Evolutionary conservation across 306 rosid genomes (phyloP), one percentile per base, ranked within the genome.

Genomic region (Glycine latifolia): DNA sequence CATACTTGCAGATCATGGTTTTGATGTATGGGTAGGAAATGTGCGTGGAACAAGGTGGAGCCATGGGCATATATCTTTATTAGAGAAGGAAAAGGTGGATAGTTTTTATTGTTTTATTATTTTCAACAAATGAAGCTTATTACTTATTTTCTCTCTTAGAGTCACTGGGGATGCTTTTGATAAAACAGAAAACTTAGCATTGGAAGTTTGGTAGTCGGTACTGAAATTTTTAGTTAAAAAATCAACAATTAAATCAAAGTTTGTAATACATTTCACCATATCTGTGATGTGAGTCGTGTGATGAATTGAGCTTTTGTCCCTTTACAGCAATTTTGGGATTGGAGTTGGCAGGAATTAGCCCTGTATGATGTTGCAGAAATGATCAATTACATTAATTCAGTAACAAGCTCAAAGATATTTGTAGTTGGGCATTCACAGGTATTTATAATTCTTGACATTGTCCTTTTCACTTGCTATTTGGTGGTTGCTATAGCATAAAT

Each of bases 381-480:
- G 94, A 83, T 95, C 78, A 58, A 81, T 85, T 87, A 87, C 85
- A 80, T 95, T 68, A 78, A 86, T 81, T 81, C 84, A 11, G 78
- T 76, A 61, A 88, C 92, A 46, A 85, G 85, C 79, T 71, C 89
- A 73, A 95, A 91, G 89, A 81, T 91, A 46, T 93, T 80, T 81
- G 82, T 91, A 46, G 97, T 93, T 70, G 99, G 99, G 60, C 99
- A 95, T 87, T 95, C 98, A 48, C 98, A 90, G 99, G 98, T 95
- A 68, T 67, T 26, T 61, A 60, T 79, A 52, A 71, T 82, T 75
- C 66, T 69, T 71, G 80, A 52, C 79, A 47, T 67, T 67, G 37
- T 59, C 71, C 65, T 60, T 73, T 70, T 49, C 41, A 4, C 76
- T 37, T 67, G 53, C 63, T 67, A 31, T 78, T 48, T 80, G 37